Conservation (phyloP, 2,329 filamentous ascomycete genomes). For the Trichoderma afroharzianum region DNA sequence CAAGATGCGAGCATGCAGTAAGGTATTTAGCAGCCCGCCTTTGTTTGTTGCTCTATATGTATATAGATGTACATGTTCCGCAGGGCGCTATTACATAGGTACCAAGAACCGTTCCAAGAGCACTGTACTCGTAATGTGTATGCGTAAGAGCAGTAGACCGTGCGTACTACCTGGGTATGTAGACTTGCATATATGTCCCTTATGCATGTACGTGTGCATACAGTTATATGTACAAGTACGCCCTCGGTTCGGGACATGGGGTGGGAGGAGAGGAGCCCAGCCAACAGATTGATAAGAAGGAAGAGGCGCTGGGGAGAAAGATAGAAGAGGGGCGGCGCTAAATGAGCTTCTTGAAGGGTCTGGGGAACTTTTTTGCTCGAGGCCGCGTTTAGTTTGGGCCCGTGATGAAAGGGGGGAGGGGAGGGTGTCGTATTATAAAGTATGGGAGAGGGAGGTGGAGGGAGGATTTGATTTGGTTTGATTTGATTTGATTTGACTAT, state of each 20-base stretch:
- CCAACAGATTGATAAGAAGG: not conserved
- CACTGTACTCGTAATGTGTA: not conserved
- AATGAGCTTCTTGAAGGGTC: not conserved
- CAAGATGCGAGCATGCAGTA: not conserved
- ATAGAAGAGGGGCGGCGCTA: not conserved
- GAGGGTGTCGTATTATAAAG: not conserved
- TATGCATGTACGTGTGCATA: not conserved
- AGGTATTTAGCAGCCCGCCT: not conserved
- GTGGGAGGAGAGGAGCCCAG: not conserved
- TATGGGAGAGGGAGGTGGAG: not conserved
- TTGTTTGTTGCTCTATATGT: not conserved
- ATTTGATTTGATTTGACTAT: not conserved
- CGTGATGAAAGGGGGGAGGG: not conserved
- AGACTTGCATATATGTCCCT: not conserved
- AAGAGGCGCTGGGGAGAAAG: not conserved
- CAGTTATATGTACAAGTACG: not conserved
- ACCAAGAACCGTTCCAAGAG: not conserved
- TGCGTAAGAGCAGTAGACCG: not conserved
- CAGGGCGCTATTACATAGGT: not conserved
- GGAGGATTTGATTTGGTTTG: not conserved
- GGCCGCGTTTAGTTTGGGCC: not conserved
- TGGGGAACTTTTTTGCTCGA: constrained; percentile 13
- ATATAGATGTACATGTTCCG: not conserved
- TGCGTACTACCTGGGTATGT: too few relatives aligned
- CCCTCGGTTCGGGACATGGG: not conserved